Conservation (phyloP, 345 rosid species). For the Corymbia maculata region DNA sequence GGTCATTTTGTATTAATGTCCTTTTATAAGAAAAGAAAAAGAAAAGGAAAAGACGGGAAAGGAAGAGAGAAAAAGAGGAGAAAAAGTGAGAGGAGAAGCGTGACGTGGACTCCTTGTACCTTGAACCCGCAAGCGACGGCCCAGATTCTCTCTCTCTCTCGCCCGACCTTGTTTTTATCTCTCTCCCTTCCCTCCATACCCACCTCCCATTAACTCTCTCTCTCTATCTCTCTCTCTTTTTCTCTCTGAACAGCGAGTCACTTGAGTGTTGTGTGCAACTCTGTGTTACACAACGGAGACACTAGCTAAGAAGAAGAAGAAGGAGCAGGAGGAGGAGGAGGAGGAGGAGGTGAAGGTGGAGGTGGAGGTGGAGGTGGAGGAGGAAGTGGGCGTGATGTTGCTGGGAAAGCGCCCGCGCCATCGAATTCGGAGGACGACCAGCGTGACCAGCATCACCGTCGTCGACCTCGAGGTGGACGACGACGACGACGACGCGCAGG, state of each 20-base stretch:
- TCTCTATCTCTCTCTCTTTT: not conserved
- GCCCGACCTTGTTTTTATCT: not conserved
- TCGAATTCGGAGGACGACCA: constrained; percentile 58
- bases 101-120: constrained; percentile 28
- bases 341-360: not conserved
- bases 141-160: constrained; percentile 23
- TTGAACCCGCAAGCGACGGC: constrained; percentile 45
- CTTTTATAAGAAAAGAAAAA: not conserved
- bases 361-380: not conserved
- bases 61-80: not conserved
- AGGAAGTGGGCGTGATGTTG: constrained; percentile 21
- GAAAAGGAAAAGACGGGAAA: not conserved
- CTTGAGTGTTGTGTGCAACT: not conserved
- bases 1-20: not conserved
- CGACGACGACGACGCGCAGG: not conserved
- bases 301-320: not conserved
- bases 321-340: not conserved
- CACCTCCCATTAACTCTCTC: not conserved
- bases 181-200: constrained; percentile 4
- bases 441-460: constrained; percentile 49
- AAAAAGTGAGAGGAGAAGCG: not conserved
- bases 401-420: constrained; percentile 63
- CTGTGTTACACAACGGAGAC: not conserved
- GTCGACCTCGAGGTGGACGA: constrained; percentile 10
- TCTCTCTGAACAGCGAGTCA: not conserved